These are phyloP conservation scores for Aureobasidium lini DNA, from an alignment of 2,329 filamentous ascomycete species.

Conservation along the genomic window DNA sequence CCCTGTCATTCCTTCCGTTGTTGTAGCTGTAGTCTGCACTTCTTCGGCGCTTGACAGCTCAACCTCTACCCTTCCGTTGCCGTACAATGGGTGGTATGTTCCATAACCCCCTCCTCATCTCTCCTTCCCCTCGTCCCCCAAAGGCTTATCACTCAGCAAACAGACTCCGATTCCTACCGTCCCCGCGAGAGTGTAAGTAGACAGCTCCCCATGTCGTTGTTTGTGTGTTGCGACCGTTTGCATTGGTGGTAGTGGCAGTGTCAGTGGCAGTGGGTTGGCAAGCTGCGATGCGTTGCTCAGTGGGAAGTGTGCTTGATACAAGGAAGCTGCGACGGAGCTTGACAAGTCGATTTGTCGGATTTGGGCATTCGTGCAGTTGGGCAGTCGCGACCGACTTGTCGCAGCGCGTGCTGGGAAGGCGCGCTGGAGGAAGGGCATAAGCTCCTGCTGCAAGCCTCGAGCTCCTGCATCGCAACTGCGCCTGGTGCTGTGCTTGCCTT, in stretches of 20 bases:
- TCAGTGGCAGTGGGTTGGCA: background rate
- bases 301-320: background rate
- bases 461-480: constrained; percentile 4
- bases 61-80: constrained; percentile 13
- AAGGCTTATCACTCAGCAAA: constrained; percentile 14
- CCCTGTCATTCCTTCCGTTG: constrained; percentile 16
- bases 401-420: constrained; percentile 7
- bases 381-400: constrained; percentile 4
- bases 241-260: constrained; percentile 4
- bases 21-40: constrained; percentile 12
- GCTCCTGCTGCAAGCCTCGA: background rate
- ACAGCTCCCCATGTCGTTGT: background rate
- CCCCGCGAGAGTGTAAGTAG: constrained; percentile 24
- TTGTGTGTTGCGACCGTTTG: constrained; percentile 1
- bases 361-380: background rate
- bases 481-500: background rate
- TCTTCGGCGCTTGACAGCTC: constrained; percentile 13
- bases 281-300: background rate
- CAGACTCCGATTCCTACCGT: constrained; percentile 24
- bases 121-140: constrained; percentile 10
- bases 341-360: background rate
- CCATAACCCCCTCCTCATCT: constrained; percentile 13
- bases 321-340: constrained; percentile 11
- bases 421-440: background rate
- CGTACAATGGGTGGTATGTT: constrained; percentile 15